Evolutionary conservation across 164 flowering plant species (phyloP).

Genomic region (Vitis riparia): DNA sequence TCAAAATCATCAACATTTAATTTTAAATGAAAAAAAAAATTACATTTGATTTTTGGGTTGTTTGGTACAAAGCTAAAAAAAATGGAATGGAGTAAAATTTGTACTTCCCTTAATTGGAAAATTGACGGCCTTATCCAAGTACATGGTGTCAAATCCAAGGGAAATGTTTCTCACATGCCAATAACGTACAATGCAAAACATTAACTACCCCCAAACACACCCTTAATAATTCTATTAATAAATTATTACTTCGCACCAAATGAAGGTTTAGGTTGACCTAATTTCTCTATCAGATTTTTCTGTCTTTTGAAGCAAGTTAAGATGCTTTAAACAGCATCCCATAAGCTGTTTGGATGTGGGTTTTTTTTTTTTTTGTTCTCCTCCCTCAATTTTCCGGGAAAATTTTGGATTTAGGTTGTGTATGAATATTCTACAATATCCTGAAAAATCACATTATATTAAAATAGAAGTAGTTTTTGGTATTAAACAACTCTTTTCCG

Average conservation of each 20-base stretch:
- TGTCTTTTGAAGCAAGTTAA: slow-evolving; percentile 13
- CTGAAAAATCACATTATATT: too few relatives aligned
- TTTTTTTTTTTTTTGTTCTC: not conserved
- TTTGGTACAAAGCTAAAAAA: too few relatives aligned
- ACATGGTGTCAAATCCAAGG: not conserved
- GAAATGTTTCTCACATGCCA: not conserved
- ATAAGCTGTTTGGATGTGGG: too few relatives aligned
- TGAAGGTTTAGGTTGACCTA: slow-evolving; percentile 13
- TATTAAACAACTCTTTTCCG: too few relatives aligned
- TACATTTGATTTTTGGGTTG: too few relatives aligned
- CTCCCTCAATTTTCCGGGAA: too few relatives aligned
- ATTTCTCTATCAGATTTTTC: not conserved
- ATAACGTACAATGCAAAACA: not conserved
- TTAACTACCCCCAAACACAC: not conserved
- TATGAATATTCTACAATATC: too few relatives aligned
- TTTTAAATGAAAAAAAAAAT: too few relatives aligned
- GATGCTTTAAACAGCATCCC: slow-evolving; percentile 7
- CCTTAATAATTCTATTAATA: not conserved
- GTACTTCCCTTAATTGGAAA: not conserved
- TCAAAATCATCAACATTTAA: too few relatives aligned
- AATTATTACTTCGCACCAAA: not conserved
- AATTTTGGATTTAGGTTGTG: too few relatives aligned
- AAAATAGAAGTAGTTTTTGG: too few relatives aligned
- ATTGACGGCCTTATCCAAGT: not conserved
- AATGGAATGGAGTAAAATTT: not conserved